Evolutionary conservation across 176 grass and related monocot species (phyloP), one percentile per base, ranked within the genome.

Genomic region (Musa beccarii): DNA sequence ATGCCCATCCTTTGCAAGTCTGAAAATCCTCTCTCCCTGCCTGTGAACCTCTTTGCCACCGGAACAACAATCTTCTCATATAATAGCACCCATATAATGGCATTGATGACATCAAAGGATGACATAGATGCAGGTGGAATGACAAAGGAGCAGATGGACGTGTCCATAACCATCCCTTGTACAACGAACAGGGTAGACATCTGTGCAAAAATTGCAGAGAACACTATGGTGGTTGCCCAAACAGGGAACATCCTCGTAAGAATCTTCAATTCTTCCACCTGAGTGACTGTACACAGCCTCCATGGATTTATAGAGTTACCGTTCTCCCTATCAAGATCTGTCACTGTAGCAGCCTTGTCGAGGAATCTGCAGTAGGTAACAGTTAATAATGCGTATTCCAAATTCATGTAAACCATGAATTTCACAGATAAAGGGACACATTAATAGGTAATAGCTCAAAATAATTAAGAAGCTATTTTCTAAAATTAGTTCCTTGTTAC

Each of bases 231-330:
- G 52, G 82, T 87, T 11, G 25, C 53, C 91, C 87, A 93, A 11
- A 90, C 79, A 11, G 91, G 91, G 19, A 90, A 14, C 1, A 92
- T 75, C 0, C 86, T 75, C 12, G 86, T 23, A 14, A 92, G 54
- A 54, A 89, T 89, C 82, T 92, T 92, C 68, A 89, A 59, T 77
- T 96, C 86, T 79, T 96, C 92, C 21, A 96, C 92, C 85, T 96
- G 92, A 25, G 88, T 96, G 71, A 96, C 79, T 43, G 88, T 91
- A 59, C 92, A 96, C 0, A 87, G 26, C 54, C 53, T 84, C 84
- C 84, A 84, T 0, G 81, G 75, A 3, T 34, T 83, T 2, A 52
- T 49, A 15, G 10, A 78, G 72, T 53, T 23, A 14, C 43, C 55
- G 26, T 80, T 78, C 85, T 75, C 80, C 65, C 79, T 19, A 51